phyloP scores from a whole-genome alignment of 164 flowering plant species.

The Dillenia suffruticosa region DNA sequence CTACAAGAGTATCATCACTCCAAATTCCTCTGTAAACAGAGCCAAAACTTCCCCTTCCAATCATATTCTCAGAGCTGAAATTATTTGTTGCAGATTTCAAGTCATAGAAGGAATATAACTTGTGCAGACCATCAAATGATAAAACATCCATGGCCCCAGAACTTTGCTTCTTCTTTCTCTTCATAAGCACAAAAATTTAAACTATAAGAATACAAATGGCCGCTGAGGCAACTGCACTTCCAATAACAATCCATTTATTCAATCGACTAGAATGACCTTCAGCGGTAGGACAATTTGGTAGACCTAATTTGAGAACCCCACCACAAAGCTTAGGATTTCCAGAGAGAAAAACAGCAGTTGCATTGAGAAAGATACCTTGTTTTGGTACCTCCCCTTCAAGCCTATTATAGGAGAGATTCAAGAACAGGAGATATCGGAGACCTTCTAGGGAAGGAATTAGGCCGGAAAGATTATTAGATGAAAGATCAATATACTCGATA shows the following conservation, averaged over 20 bases:
- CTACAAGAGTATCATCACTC: constrained; percentile 13
- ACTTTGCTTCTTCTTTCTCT: background rate
- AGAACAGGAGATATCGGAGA: constrained; percentile 8
- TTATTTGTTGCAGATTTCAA: constrained; percentile 15
- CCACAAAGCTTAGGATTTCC: constrained; percentile 16
- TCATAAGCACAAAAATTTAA: background rate
- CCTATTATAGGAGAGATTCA: constrained; percentile 14
- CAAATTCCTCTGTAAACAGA: constrained; percentile 17
- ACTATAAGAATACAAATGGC: background rate
- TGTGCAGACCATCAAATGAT: constrained; percentile 7
- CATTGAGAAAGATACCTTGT: constrained; percentile 13
- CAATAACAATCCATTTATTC: constrained; percentile 1
- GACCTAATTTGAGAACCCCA: constrained; percentile 3
- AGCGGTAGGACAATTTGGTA: constrained; percentile 6
- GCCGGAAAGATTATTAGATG: constrained; percentile 15
- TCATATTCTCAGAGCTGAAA: constrained; percentile 12
- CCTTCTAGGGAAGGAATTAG: constrained; percentile 10
- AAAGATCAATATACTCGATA: constrained; percentile 12
- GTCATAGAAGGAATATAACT: constrained; percentile 9
- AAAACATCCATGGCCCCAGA: background rate
- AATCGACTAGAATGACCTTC: background rate
- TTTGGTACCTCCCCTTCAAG: constrained; percentile 14
- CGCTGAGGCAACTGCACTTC: background rate
- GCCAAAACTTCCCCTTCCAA: constrained; percentile 24
- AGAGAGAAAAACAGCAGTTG: constrained; percentile 1